Evolutionary conservation across 2,329 filamentous ascomycete species (phyloP).

Genomic region (Aspergillus nomiae): DNA sequence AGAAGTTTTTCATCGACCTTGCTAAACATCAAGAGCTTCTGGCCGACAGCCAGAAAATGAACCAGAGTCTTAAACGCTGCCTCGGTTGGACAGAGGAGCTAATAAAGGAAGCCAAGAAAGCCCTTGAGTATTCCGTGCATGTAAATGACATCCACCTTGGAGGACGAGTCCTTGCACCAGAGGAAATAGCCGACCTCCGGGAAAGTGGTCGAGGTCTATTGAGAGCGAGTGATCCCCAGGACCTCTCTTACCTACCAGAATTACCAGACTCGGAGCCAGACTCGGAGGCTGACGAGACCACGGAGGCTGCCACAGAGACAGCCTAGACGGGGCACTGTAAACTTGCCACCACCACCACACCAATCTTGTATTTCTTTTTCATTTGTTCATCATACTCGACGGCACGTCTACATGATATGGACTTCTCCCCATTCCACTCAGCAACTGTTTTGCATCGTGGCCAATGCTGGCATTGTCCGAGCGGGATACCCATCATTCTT

Average conservation of each 20-base stretch:
- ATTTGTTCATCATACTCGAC: slow-evolving; percentile 1
- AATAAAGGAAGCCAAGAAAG: slow-evolving; percentile 84
- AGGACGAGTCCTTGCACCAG: slow-evolving; percentile 72
- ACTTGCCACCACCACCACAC: not conserved
- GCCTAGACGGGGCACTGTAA: not conserved
- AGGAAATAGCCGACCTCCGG: slow-evolving; percentile 56
- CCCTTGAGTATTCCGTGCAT: slow-evolving; percentile 77
- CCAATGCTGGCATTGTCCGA: slow-evolving; percentile 10
- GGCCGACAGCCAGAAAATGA: slow-evolving; percentile 90
- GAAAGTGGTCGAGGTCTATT: slow-evolving; percentile 36
- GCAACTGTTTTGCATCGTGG: slow-evolving; percentile 1
- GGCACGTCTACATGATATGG: not conserved
- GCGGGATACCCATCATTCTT: not conserved
- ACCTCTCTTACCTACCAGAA: not conserved
- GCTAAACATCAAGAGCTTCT: slow-evolving; percentile 86
- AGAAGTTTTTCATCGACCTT: slow-evolving; percentile 79
- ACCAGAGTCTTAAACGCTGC: slow-evolving; percentile 88
- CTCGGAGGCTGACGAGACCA: not conserved
- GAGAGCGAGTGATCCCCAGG: slow-evolving; percentile 24
- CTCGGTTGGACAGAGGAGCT: slow-evolving; percentile 86
- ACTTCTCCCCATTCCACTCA: not conserved
- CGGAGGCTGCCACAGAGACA: not conserved
- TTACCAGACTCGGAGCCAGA: slow-evolving; percentile 1
- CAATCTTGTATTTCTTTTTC: slow-evolving; percentile 4
- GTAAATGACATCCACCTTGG: slow-evolving; percentile 80